These are phyloP conservation scores for Gossypium ekmanianum DNA, from an alignment of 345 rosid species.

Conservation along the genomic window DNA sequence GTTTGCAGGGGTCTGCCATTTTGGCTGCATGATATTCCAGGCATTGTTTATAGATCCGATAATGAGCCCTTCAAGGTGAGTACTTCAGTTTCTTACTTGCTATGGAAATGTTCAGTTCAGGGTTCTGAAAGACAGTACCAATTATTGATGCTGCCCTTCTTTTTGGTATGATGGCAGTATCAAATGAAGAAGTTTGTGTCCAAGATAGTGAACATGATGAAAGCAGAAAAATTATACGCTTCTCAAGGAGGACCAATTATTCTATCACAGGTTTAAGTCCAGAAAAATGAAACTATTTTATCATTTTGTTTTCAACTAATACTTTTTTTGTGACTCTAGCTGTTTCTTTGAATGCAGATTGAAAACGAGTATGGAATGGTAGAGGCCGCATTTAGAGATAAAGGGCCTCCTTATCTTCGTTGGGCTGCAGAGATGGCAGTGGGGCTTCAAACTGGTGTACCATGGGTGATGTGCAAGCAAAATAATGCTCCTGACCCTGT, in stretches of 20 bases:
- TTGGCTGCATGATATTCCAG: conserved; percentile 74
- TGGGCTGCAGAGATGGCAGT: conserved; percentile 82
- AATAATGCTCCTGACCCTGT: conserved; percentile 79
- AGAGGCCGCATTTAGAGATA: conserved; percentile 43
- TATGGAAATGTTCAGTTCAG: background rate
- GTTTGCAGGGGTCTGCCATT: conserved; percentile 67
- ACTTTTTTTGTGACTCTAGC: background rate
- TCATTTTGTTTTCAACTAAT: background rate
- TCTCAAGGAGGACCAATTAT: conserved; percentile 93
- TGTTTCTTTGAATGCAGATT: conserved; percentile 32
- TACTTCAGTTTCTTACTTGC: conserved; percentile 11
- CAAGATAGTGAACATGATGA: conserved; percentile 64
- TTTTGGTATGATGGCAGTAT: conserved; percentile 35
- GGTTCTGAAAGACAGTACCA: background rate
- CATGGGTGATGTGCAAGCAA: conserved; percentile 96
- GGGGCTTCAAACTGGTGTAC: conserved; percentile 70
- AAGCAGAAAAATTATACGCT: conserved; percentile 56
- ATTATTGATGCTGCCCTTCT: background rate
- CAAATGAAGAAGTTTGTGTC: conserved; percentile 57
- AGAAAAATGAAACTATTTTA: background rate
- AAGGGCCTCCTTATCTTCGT: conserved; percentile 54
- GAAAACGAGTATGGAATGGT: conserved; percentile 76
- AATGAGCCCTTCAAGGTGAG: conserved; percentile 78
- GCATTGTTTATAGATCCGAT: conserved; percentile 67
- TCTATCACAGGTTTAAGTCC: conserved; percentile 60